Conservation (phyloP, 2,329 filamentous ascomycete species). For the Aspergillus aculeatinus region DNA sequence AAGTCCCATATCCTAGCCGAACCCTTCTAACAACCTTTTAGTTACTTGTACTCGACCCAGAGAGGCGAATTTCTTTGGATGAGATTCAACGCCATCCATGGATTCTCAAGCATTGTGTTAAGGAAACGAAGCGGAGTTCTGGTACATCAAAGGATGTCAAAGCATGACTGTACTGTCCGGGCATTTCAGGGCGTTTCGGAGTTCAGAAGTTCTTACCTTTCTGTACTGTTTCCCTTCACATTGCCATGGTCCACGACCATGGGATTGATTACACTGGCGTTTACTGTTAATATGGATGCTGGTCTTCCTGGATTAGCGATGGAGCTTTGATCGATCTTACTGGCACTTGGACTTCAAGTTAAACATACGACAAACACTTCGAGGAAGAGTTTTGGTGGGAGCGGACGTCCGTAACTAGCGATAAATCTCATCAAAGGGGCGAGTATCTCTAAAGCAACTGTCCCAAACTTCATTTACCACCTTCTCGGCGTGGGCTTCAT, state of each 20-base stretch:
- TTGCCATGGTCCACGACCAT: background rate
- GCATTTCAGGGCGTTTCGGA: conserved; percentile 23
- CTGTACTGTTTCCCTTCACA: background rate
- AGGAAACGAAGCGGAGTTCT: conserved; percentile 48
- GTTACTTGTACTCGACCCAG: conserved; percentile 88
- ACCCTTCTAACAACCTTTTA: conserved; percentile 37
- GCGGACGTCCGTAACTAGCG: conserved; percentile 44
- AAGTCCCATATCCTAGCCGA: background rate
- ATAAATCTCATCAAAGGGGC: conserved; percentile 97
- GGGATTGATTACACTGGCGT: background rate
- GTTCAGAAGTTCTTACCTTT: conserved; percentile 14
- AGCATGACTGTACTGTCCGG: conserved; percentile 23
- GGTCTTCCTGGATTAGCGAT: background rate
- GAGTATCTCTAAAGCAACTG: conserved; percentile 89
- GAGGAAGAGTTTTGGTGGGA: background rate
- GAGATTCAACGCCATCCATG: conserved; percentile 88
- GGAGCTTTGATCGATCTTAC: background rate
- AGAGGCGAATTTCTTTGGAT: conserved; percentile 87
- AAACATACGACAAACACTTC: conserved; percentile 13
- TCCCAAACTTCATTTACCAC: conserved; percentile 99
- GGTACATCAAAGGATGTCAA: conserved; percentile 36
- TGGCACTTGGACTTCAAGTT: conserved; percentile 7
- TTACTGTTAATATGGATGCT: background rate
- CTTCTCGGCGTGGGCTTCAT: conserved; percentile 80
- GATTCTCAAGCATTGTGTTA: conserved; percentile 91